phyloP scores from a whole-genome alignment of 345 rosid genomes.

The Pseudoturritis turrita region DNA sequence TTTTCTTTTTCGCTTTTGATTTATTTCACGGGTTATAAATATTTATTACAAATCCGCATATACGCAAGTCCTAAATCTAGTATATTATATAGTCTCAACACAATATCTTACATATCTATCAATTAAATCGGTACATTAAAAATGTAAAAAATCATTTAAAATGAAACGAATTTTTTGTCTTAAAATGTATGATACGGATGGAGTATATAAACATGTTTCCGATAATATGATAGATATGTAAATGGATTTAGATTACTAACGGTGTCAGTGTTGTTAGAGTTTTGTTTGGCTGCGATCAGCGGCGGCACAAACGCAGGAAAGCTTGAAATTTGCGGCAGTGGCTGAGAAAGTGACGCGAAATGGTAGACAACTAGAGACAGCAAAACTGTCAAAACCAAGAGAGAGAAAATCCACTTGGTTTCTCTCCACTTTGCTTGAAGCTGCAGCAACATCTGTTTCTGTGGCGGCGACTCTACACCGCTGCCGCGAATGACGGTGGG shows the following conservation, averaged over 20 bases:
- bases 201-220: no score
- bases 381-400: neutral
- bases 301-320: neutral
- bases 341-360: neutral
- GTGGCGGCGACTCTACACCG: neutral
- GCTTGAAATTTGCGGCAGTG: neutral
- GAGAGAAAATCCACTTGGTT: neutral
- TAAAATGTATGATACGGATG: no score
- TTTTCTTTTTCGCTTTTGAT: no score
- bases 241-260: neutral
- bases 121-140: no score
- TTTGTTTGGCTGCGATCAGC: neutral
- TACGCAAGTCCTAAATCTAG: no score
- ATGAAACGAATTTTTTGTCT: no score
- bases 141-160: no score
- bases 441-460: neutral
- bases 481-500: neutral
- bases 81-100: no score
- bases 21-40: no score
- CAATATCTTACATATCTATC: no score
- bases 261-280: neutral
- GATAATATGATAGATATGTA: no score
- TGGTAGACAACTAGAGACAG: neutral
- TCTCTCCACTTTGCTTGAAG: slow-evolving; percentile 6
- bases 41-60: no score